Base-by-base conservation (phyloP, 768 basidiomycete genomes). In the Hericium rajendrae region DNA sequence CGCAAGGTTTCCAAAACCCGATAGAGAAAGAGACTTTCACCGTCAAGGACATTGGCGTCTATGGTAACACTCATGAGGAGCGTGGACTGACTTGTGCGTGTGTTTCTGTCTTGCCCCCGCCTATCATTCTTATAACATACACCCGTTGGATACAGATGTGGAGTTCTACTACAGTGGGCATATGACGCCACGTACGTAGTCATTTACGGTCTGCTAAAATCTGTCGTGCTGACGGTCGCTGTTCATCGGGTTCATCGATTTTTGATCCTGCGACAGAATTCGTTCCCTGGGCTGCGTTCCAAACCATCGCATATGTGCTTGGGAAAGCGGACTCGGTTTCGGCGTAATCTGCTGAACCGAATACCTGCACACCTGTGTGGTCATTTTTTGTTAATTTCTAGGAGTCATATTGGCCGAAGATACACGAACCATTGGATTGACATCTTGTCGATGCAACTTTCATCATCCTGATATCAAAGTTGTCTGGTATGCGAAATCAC, bases 111-210 rank as follows among this genome's bases (percentile, higher is more conserved):
- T 4, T 22, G 2, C 2, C 5, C 26, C 46, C 16, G 5, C 9
- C 20, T 46, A 22, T 2, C 12, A 24, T 2, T 22, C 24, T 49
- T 51, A 39, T 54, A n/a, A 20, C n/a, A 26, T n/a, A 54, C 12
- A 26, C 26, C 3, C 26, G 26, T 26, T 26, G 26, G 26, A 26
- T 37, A 9, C 51, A 82, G 81, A 78, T 60, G 76, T 82, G 50
- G 81, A 83, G 63, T 82, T 82, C 64, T 78, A 70, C 64, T 79
- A 71, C 64, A 80, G 79, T 57, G 79, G 80, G 48, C 80, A 81
- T 70, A 81, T 81, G 79, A 82, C 79, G 5, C 80, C 79, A 55
- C 79, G 79, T 80, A 67, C 64, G 74, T 62, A 26, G 11, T 46
- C 18, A 28, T 39, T 6, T 46, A 4, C 18, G 9, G 16, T 46